phyloP scores from a whole-genome alignment of 768 basidiomycete genomes.

The Suillus occidentalis region DNA sequence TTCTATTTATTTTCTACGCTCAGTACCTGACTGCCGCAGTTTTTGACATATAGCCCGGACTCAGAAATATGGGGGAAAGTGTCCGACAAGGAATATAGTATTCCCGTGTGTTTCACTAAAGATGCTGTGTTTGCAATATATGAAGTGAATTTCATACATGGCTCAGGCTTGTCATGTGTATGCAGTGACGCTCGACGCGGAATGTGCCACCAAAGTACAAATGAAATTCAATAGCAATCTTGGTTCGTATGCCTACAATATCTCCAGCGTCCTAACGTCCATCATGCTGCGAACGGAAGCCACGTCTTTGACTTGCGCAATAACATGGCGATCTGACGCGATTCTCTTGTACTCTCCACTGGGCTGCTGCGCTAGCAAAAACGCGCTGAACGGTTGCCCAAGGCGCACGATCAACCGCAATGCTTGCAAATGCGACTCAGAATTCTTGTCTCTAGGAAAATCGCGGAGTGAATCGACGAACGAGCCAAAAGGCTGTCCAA shows the following conservation, averaged over 20 bases:
- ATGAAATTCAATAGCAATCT: neutral
- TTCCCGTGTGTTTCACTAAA: slow-evolving; percentile 58
- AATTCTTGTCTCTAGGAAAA: neutral
- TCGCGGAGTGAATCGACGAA: neutral
- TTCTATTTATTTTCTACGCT: neutral
- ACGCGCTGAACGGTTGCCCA: slow-evolving; percentile 2
- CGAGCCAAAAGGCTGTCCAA: neutral
- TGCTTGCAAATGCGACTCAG: neutral
- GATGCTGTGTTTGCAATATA: no score
- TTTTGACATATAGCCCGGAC: slow-evolving; percentile 49
- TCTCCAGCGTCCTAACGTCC: neutral
- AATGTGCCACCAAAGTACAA: neutral
- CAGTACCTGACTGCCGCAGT: slow-evolving; percentile 36
- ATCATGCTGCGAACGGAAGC: neutral
- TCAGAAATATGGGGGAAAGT: slow-evolving; percentile 61
- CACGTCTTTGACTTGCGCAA: neutral
- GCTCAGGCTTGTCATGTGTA: neutral
- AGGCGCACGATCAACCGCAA: slow-evolving; percentile 1
- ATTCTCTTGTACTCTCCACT: slow-evolving; percentile 8
- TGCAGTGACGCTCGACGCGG: neutral
- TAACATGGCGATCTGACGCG: neutral
- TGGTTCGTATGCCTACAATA: neutral
- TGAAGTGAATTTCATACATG: no score
- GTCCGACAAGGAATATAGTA: slow-evolving; percentile 53
- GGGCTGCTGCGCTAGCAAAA: neutral